These are phyloP conservation scores for Lecanicillium sp. DNA, from an alignment of 2,329 filamentous ascomycete species.

Conservation along the genomic window DNA sequence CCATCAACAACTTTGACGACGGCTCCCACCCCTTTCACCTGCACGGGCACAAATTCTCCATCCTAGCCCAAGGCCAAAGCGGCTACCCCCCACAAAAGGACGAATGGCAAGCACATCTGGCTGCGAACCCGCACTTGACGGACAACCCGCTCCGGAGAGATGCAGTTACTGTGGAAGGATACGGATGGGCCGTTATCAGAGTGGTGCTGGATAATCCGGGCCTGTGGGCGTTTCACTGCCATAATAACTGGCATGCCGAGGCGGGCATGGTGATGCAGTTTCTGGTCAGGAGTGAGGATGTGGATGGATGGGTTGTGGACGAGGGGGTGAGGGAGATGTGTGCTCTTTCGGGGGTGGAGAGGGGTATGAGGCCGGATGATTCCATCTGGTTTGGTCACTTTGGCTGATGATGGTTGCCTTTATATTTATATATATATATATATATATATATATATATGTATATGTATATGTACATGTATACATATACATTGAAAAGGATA, in stretches of 20 bases:
- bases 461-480: too few species aligned
- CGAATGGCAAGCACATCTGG: slow-evolving; percentile 17
- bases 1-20: slow-evolving; percentile 54
- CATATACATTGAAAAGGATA: too few species aligned
- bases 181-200: slow-evolving; percentile 45
- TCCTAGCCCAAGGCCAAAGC: slow-evolving; percentile 23
- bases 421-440: slow-evolving; percentile 4
- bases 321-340: slow-evolving; percentile 20
- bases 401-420: not conserved
- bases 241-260: slow-evolving; percentile 50
- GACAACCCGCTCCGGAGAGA: slow-evolving; percentile 27
- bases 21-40: slow-evolving; percentile 39
- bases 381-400: slow-evolving; percentile 26
- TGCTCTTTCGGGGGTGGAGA: slow-evolving; percentile 17
- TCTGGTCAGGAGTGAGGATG: slow-evolving; percentile 21
- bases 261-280: slow-evolving; percentile 54
- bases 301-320: slow-evolving; percentile 17
- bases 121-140: slow-evolving; percentile 13
- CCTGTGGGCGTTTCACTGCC: slow-evolving; percentile 50
- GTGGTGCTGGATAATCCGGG: slow-evolving; percentile 50
- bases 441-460: too few species aligned
- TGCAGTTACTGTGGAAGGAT: slow-evolving; percentile 43
- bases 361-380: slow-evolving; percentile 25
- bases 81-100: slow-evolving; percentile 25
- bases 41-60: slow-evolving; percentile 51